Base-by-base conservation (phyloP, 306 rosid genomes). In the Medicago ruthenica region DNA sequence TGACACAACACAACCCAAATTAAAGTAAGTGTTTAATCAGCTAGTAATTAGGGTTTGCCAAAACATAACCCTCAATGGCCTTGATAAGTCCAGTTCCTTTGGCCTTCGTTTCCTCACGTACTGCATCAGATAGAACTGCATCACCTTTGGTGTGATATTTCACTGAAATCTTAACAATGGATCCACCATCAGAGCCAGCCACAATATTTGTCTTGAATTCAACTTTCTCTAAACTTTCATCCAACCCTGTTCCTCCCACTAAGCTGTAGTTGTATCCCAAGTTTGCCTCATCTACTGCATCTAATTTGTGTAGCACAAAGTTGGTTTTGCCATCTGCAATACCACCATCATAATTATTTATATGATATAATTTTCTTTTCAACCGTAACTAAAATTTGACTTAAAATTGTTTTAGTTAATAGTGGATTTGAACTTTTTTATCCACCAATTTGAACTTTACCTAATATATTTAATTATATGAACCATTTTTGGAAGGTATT, bases 151-250 rank as follows among this genome's bases (percentile, higher is more conserved):
- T 74, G 72, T 74, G 18, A 58, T 54, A 78, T 21, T 41, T 48
- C 40, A 74, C 66, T 0, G 14, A 12, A 17, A 44, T 47, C 62
- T 81, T 85, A 1, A 24, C 63, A 2, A 78, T 21, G 44, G 83
- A 78, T 9, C 88, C 88, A 61, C 88, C 88, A 4, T 42, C 45
- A 6, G 84, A 27, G 4, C 79, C 74, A 22, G 72, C 1, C 5
- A 78, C 66, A 0, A 81, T 8, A 66, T 75, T 75, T 0, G 75
- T 59, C 79, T 57, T 36, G 10, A 78, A 65, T 18, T 62, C 0
- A 14, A 81, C 40, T 34, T 74, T 85, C 54, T 85, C 88, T 11
- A 85, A 42, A 7, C 11, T 50, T 3, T 78, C 79, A 4, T 39
- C 34, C 45, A 85, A 53, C 1, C 17, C 83, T 0, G 74, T 37